Evolutionary conservation across 2,329 filamentous ascomycete species (phyloP).

Genomic region (Orbilia quercus): DNA sequence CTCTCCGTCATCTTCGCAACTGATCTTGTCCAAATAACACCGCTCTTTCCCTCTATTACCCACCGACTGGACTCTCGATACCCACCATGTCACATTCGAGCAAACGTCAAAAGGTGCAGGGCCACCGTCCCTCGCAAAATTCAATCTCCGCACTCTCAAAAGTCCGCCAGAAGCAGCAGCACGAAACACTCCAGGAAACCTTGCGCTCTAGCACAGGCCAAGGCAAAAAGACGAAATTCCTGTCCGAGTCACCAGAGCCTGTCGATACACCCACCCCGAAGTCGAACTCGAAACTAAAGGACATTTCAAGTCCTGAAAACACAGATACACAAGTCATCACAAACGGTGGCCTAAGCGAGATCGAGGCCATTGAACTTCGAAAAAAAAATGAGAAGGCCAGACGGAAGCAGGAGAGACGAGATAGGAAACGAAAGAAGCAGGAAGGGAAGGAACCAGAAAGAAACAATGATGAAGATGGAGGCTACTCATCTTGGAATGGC

Average conservation of each 20-base stretch:
- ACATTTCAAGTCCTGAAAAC: conserved; percentile 2
- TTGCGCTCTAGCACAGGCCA: conserved; percentile 39
- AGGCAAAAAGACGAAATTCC: conserved; percentile 32
- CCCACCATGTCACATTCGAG: conserved; percentile 31
- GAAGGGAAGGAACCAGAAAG: conserved; percentile 11
- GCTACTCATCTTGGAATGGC: conserved; percentile 49
- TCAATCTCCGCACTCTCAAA: conserved; percentile 34
- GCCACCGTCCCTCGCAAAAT: not conserved
- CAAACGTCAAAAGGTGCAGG: conserved; percentile 40
- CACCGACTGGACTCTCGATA: not conserved
- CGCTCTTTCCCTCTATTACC: conserved; percentile 11
- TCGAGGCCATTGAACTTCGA: conserved; percentile 46
- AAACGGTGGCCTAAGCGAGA: conserved; percentile 38
- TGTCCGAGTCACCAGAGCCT: conserved; percentile 44
- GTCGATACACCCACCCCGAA: conserved; percentile 2
- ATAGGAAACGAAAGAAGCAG: conserved; percentile 31
- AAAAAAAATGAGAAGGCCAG: conserved; percentile 51
- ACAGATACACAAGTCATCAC: not conserved
- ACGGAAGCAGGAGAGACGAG: conserved; percentile 28
- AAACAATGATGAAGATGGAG: conserved; percentile 33
- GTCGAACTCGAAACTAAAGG: not conserved
- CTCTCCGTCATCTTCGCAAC: conserved; percentile 8
- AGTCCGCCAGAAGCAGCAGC: conserved; percentile 30
- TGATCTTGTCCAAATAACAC: conserved; percentile 10
- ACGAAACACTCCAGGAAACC: conserved; percentile 34